A percentile compares a stretch with the other conserved stretches of the same genome.
These are phyloP conservation scores for Caloboletus inedulis DNA, from an alignment of 1,284 basidiomycete genomes.

Conservation along the genomic window DNA sequence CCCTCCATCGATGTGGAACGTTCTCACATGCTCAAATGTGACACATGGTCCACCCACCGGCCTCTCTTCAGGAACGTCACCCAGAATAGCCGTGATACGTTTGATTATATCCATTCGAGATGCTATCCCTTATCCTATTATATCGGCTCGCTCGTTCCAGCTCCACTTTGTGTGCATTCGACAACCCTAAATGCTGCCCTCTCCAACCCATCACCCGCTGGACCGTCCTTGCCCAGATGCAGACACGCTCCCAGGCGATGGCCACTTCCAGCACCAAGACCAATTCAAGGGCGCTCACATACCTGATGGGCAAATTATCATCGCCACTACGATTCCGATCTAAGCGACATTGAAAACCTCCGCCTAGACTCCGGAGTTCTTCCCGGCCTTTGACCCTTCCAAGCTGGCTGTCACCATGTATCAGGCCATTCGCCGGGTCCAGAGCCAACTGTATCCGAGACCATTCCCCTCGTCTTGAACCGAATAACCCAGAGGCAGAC, in stretches of 20 bases:
- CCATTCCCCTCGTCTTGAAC: not conserved
- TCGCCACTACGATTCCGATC: slow-evolving; percentile 29
- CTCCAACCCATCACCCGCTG: not conserved
- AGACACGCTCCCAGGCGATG: not conserved
- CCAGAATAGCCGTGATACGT: slow-evolving; percentile 22
- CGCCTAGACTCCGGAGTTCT: slow-evolving; percentile 11
- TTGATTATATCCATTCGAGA: slow-evolving; percentile 13
- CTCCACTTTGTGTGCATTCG: not conserved
- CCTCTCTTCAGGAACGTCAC: slow-evolving; percentile 19
- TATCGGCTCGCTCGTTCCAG: slow-evolving; percentile 2
- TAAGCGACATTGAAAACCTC: slow-evolving; percentile 29
- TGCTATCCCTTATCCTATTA: slow-evolving; percentile 14
- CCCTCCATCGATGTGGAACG: not conserved
- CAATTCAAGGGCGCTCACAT: slow-evolving; percentile 12
- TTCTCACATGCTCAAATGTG: slow-evolving; percentile 15
- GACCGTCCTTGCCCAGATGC: slow-evolving; percentile 5
- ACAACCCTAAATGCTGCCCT: not conserved
- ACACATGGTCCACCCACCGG: slow-evolving; percentile 16
- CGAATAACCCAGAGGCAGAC: not conserved
- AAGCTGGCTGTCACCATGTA: not conserved
- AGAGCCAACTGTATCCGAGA: not conserved
- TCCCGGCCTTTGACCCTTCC: slow-evolving; percentile 7
- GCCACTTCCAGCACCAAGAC: not conserved
- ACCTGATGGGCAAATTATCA: slow-evolving; percentile 16
- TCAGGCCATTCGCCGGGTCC: not conserved